Evolutionary conservation across 2,329 filamentous ascomycete species (phyloP).

Genomic region (Botrytis sinoallii): DNA sequence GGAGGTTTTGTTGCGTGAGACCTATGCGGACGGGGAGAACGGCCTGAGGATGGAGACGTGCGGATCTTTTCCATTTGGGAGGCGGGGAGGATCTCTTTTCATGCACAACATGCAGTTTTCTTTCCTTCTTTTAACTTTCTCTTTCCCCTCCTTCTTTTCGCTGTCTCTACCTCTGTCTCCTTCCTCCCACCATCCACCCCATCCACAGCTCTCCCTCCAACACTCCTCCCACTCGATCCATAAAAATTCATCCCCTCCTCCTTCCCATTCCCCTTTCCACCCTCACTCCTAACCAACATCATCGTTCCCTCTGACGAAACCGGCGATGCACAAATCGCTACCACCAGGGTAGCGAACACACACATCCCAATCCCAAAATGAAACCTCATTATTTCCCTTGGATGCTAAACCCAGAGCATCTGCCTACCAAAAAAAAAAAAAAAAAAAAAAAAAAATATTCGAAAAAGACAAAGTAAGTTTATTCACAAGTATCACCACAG

Average conservation of each 20-base stretch:
- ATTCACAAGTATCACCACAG: not conserved
- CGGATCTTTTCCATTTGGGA: not conserved
- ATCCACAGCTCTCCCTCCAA: not conserved
- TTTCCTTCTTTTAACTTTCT: not conserved
- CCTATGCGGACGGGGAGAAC: not conserved
- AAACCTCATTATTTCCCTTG: constrained; percentile 20
- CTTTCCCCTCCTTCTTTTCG: not conserved
- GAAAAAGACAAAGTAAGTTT: not conserved
- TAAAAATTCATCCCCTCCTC: not conserved
- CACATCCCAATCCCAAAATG: not conserved
- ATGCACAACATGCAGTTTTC: not conserved
- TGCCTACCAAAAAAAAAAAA: constrained; percentile 5
- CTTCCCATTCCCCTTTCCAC: not conserved
- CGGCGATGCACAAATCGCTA: not conserved
- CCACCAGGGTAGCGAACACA: not conserved
- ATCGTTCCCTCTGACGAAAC: not conserved
- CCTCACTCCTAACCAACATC: not conserved
- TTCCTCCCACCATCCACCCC: not conserved
- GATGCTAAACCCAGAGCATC: constrained; percentile 30
- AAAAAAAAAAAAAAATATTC: not conserved
- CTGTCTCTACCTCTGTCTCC: not conserved
- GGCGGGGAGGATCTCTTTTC: not conserved
- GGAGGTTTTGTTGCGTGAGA: not conserved
- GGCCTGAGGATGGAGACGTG: not conserved
- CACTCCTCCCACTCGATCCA: not conserved